These are phyloP conservation scores for Beauveria rudraprayagi DNA, from an alignment of 2,329 filamentous ascomycete species.

Conservation along the genomic window DNA sequence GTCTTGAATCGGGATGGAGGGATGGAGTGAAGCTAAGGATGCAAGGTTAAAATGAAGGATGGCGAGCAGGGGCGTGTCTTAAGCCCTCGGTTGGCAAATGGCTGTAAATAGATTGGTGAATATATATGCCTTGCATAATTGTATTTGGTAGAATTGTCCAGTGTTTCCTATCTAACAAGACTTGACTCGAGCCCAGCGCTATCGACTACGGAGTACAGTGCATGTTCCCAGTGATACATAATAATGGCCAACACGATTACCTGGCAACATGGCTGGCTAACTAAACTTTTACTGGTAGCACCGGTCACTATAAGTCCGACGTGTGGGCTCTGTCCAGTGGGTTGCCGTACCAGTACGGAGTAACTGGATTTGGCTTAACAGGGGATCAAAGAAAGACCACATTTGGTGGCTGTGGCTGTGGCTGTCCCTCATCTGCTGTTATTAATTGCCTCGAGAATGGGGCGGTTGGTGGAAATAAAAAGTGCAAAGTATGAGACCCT, in stretches of 20 bases:
- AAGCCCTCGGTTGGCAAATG: background rate
- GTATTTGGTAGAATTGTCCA: background rate
- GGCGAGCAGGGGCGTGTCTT: background rate
- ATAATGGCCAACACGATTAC: no score
- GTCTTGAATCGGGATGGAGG: background rate
- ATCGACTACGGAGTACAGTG: no score
- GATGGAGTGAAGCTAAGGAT: background rate
- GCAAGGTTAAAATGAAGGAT: background rate
- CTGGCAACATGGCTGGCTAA: no score
- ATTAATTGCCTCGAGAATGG: background rate
- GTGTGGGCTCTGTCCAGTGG: background rate
- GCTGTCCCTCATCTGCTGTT: background rate
- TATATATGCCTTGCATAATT: background rate
- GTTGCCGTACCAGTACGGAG: background rate
- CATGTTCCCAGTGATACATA: no score
- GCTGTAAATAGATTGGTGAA: background rate
- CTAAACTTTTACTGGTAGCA: no score
- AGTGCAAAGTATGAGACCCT: background rate
- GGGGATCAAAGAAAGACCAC: background rate
- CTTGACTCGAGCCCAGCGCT: no score
- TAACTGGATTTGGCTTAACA: background rate
- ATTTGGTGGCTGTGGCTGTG: slow-evolving; percentile 1
- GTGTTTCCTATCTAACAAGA: no score
- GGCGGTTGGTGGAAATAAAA: background rate
- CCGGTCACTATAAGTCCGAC: background rate